These are phyloP conservation scores for Rickenella mellea DNA, from an alignment of 768 basidiomycete genomes.

Conservation along the genomic window DNA sequence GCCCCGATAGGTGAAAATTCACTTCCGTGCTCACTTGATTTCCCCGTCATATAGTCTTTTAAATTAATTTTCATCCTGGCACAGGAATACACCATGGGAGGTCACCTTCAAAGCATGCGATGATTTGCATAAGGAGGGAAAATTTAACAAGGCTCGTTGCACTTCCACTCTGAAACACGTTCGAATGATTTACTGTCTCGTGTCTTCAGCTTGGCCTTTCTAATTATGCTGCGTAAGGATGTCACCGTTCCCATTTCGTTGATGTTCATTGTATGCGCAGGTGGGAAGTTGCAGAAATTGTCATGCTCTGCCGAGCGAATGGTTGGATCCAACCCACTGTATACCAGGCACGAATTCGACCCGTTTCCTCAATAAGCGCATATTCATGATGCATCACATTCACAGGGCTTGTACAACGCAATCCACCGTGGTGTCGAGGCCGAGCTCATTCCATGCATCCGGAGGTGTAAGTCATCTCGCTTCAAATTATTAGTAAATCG, in stretches of 20 bases:
- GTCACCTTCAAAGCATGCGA: constrained; percentile 27
- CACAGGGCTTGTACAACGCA: constrained; percentile 21
- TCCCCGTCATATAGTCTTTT: too few species aligned
- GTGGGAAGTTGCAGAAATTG: constrained; percentile 26
- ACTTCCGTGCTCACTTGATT: too few species aligned
- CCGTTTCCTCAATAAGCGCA: not conserved
- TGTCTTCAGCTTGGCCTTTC: constrained; percentile 18
- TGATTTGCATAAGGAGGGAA: constrained; percentile 30
- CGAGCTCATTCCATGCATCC: constrained; percentile 20
- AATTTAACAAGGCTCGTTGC: constrained; percentile 21
- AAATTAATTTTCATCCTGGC: too few species aligned
- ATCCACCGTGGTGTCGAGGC: constrained; percentile 19
- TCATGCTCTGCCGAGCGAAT: constrained; percentile 23
- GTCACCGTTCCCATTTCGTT: not conserved
- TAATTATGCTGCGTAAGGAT: constrained; percentile 22
- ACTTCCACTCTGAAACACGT: not conserved
- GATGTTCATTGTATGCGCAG: not conserved
- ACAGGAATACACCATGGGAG: constrained; percentile 20
- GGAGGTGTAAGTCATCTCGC: constrained; percentile 10
- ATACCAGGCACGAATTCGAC: too few species aligned
- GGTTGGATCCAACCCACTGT: constrained; percentile 29
- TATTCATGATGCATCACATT: not conserved
- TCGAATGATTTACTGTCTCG: not conserved
- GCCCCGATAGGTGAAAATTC: constrained; percentile 15
- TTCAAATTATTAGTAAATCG: not conserved